A percentile compares a stretch with the other conserved stretches of the same genome.
Evolutionary conservation across 2,329 filamentous ascomycete species (phyloP).

Genomic region (Trichoderma lentiforme): DNA sequence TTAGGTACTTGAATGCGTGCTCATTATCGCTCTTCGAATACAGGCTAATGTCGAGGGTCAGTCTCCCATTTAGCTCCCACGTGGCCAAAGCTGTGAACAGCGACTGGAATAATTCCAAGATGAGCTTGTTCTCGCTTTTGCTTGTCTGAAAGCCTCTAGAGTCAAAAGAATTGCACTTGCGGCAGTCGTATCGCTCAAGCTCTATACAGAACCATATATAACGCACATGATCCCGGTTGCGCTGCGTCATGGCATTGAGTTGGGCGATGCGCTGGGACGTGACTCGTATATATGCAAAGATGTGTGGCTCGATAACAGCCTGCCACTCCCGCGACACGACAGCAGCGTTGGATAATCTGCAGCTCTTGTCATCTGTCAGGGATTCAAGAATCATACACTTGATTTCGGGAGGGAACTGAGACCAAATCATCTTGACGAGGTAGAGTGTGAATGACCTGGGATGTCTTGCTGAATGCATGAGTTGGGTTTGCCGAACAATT

Average conservation of each 20-base stretch:
- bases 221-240: conserved; percentile 27
- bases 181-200: conserved; percentile 22
- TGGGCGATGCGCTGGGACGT: conserved; percentile 29
- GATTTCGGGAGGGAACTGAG: neutral
- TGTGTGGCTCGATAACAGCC: conserved; percentile 27
- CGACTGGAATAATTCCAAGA: too few species aligned
- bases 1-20: conserved; percentile 31
- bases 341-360: conserved; percentile 25
- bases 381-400: conserved; percentile 22
- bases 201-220: conserved; percentile 26
- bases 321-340: conserved; percentile 35
- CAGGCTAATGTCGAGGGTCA: conserved; percentile 34
- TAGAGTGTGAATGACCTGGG: neutral
- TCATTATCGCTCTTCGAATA: conserved; percentile 33
- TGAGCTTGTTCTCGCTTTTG: too few species aligned
- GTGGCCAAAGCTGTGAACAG: conserved; percentile 11
- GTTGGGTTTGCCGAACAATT: neutral
- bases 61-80: neutral
- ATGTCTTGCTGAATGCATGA: neutral
- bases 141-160: too few species aligned
- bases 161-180: neutral
- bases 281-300: conserved; percentile 31
- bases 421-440: conserved; percentile 6
- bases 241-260: conserved; percentile 28
- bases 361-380: conserved; percentile 23